Conservation (phyloP, 495 filamentous ascomycete species). For the Penicillium turbatum region DNA sequence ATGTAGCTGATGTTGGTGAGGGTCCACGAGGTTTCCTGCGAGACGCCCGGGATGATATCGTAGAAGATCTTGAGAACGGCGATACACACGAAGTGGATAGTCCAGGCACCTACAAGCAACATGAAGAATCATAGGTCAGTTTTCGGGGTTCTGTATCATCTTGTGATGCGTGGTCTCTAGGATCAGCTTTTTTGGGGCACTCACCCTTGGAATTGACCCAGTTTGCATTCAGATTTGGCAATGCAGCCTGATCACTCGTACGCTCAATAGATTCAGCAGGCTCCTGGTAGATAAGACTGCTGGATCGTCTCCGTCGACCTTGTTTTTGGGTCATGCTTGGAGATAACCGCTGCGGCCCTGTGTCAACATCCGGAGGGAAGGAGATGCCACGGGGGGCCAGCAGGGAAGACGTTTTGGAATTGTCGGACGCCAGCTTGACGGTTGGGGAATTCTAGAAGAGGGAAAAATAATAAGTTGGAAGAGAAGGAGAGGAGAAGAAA, state of each 20-base stretch:
- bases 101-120: slow-evolving; percentile 74
- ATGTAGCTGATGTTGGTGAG: slow-evolving; percentile 98
- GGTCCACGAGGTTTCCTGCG: slow-evolving; percentile 97
- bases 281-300: slow-evolving; percentile 94
- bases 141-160: slow-evolving; percentile 6
- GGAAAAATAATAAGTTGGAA: slow-evolving; percentile 4
- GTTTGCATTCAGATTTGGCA: slow-evolving; percentile 94
- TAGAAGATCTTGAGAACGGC: slow-evolving; percentile 86
- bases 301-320: slow-evolving; percentile 82
- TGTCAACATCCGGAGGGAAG: slow-evolving; percentile 71
- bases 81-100: slow-evolving; percentile 92
- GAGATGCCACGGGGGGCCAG: slow-evolving; percentile 74
- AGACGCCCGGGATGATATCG: slow-evolving; percentile 89
- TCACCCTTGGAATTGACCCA: slow-evolving; percentile 99
- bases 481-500: slow-evolving; percentile 17
- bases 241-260: slow-evolving; percentile 86
- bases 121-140: background rate
- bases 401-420: slow-evolving; percentile 83
- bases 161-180: slow-evolving; percentile 12
- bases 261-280: slow-evolving; percentile 92
- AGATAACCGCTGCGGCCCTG: slow-evolving; percentile 51
- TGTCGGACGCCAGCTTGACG: slow-evolving; percentile 37
- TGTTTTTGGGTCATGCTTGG: slow-evolving; percentile 58
- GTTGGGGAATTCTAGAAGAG: slow-evolving; percentile 2
- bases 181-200: slow-evolving; percentile 22